A percentile compares a stretch with the other conserved stretches of the same genome.
phyloP scores from a whole-genome alignment of 176 grass and related monocot genomes.

The Metroxylon sagu region DNA sequence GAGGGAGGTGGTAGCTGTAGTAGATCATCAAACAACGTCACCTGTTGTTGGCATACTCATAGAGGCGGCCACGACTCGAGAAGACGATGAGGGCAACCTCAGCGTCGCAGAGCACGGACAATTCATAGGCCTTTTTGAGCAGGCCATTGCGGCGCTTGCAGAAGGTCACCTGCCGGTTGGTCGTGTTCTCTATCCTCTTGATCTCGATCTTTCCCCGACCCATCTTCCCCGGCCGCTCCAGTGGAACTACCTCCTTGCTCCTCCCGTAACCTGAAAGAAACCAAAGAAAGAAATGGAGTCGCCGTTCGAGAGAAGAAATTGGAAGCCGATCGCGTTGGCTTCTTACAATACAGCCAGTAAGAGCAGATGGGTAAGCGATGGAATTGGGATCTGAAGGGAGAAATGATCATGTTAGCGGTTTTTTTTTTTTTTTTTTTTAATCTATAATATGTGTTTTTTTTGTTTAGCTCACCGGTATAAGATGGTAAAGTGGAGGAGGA shows the following conservation, averaged over 20 bases:
- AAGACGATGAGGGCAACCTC: slow-evolving; percentile 73
- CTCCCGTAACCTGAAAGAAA: not conserved
- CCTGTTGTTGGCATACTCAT: slow-evolving; percentile 95
- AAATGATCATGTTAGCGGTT: not conserved
- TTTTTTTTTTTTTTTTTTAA: no score
- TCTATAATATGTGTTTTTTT: not conserved
- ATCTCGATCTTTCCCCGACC: slow-evolving; percentile 62
- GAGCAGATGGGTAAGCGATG: not conserved
- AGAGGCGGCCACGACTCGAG: slow-evolving; percentile 90
- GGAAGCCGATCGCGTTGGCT: no score
- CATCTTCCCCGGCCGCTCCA: slow-evolving; percentile 29
- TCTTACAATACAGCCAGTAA: no score
- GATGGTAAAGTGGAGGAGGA: not conserved
- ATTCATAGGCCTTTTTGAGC: slow-evolving; percentile 75
- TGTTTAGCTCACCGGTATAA: not conserved
- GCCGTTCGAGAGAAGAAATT: no score
- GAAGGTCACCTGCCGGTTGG: slow-evolving; percentile 75
- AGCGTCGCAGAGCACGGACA: slow-evolving; percentile 58
- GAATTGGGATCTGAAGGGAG: not conserved
- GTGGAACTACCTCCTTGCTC: not conserved
- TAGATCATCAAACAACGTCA: not conserved
- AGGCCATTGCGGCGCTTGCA: slow-evolving; percentile 77
- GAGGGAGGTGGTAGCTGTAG: no score
- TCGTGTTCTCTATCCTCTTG: slow-evolving; percentile 73
- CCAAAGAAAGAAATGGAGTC: no score